These are phyloP conservation scores for Sodiomyces alkalinus DNA, from an alignment of 2,329 filamentous ascomycete genomes.

Conservation along the genomic window DNA sequence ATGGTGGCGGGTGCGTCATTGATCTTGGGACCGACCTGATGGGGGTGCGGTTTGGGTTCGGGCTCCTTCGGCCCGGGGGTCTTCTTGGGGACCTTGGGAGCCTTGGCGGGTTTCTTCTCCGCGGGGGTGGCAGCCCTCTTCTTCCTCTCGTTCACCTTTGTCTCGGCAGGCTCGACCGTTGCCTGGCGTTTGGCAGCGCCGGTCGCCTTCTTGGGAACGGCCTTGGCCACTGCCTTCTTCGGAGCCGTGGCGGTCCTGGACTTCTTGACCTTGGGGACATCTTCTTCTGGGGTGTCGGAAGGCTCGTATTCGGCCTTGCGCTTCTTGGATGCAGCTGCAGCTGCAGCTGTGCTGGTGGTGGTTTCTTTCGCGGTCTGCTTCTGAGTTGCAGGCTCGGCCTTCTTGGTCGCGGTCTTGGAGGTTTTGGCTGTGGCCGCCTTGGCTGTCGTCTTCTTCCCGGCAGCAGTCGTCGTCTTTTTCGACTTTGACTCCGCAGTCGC, in stretches of 20 bases:
- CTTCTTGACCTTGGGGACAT: constrained; percentile 9
- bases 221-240: constrained; percentile 2
- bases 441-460: constrained; percentile 13
- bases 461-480: constrained; percentile 7
- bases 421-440: constrained; percentile 7
- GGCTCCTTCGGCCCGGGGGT: constrained; percentile 9
- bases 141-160: constrained; percentile 8
- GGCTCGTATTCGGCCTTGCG: constrained; percentile 7
- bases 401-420: constrained; percentile 10
- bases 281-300: constrained; percentile 5
- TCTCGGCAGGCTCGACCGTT: not conserved
- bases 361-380: constrained; percentile 8
- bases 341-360: too few species aligned
- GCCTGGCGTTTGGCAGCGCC: constrained; percentile 4
- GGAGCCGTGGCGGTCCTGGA: constrained; percentile 5
- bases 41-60: constrained; percentile 6
- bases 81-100: constrained; percentile 50
- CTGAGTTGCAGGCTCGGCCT: constrained; percentile 6
- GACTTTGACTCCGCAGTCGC: constrained; percentile 13
- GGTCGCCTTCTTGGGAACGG: constrained; percentile 3
- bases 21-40: constrained; percentile 13
- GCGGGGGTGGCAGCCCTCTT: constrained; percentile 13
- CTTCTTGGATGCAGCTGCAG: constrained; percentile 9
- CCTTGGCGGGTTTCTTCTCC: too few species aligned
- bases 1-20: constrained; percentile 47